A percentile compares a stretch with the other conserved stretches of the same genome.
These are phyloP conservation scores for Crithidia bombi DNA, from an alignment of 208 protist species.

Conservation along the genomic window DNA sequence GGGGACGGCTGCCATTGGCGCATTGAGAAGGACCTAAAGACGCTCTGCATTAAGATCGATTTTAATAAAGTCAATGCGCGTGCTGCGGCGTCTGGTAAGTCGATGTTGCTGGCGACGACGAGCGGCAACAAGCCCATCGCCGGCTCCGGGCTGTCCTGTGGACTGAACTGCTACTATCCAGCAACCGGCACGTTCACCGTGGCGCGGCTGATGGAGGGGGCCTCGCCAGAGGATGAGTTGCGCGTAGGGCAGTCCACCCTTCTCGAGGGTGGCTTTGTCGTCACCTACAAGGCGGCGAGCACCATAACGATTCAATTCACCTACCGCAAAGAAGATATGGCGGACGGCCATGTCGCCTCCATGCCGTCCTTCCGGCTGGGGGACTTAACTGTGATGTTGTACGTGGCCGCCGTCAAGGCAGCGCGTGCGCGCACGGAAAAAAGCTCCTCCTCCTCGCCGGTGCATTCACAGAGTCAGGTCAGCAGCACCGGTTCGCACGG, in stretches of 20 bases:
- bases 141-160: constrained; percentile 64
- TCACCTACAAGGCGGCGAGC: constrained; percentile 33
- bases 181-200: constrained; percentile 39
- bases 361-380: constrained; percentile 29
- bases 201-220: constrained; percentile 30
- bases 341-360: constrained; percentile 26
- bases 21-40: constrained; percentile 47
- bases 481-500: constrained; percentile 1
- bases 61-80: constrained; percentile 48
- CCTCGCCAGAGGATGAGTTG: constrained; percentile 13
- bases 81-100: constrained; percentile 64
- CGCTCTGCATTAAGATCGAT: constrained; percentile 71
- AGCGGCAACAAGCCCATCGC: constrained; percentile 74
- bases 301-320: constrained; percentile 20
- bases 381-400: constrained; percentile 34
- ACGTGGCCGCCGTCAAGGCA: constrained; percentile 28
- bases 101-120: constrained; percentile 68
- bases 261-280: constrained; percentile 45
- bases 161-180: constrained; percentile 74
- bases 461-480: neutral
- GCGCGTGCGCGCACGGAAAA: constrained; percentile 33
- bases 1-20: constrained; percentile 62
- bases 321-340: constrained; percentile 15
- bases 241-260: constrained; percentile 33
- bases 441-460: neutral